Conservation (phyloP, 495 filamentous ascomycete genomes). For the Aspergillus ellipticus region DNA sequence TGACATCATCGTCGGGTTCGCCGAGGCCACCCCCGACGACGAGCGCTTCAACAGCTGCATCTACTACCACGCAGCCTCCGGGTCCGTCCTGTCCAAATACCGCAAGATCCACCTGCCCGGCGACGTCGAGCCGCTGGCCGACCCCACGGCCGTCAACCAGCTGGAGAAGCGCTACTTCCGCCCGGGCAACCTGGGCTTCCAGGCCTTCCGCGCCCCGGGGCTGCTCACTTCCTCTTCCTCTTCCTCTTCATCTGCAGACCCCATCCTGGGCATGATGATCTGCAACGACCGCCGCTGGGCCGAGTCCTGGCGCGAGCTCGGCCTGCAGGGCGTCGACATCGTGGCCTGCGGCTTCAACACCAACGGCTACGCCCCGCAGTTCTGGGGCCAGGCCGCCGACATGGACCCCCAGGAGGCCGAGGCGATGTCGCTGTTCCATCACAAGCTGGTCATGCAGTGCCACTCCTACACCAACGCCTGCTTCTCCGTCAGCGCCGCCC, state of each 20-base stretch:
- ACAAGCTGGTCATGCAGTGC: conserved; percentile 41
- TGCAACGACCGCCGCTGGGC: conserved; percentile 51
- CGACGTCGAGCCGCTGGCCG: conserved; percentile 40
- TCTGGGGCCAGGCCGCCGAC: conserved; percentile 37
- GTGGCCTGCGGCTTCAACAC: conserved; percentile 49
- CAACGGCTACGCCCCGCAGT: conserved; percentile 37
- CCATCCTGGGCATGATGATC: conserved; percentile 50
- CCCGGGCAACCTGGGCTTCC: conserved; percentile 45
- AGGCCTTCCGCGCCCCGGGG: conserved; percentile 44
- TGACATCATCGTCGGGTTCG: conserved; percentile 47
- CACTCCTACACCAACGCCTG: conserved; percentile 47
- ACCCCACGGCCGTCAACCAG: conserved; percentile 43
- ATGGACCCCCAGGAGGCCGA: conserved; percentile 39
- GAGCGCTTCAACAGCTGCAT: conserved; percentile 42
- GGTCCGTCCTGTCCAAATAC: conserved; percentile 42
- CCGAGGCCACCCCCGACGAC: conserved; percentile 32
- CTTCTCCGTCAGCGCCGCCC: conserved; percentile 42
- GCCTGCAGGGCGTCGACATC: conserved; percentile 46
- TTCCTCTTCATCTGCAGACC: conserved; percentile 24
- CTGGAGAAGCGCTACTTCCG: conserved; percentile 50
- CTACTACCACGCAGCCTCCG: conserved; percentile 41
- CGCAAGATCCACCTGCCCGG: conserved; percentile 50
- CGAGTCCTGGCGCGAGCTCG: conserved; percentile 43
- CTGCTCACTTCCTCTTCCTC: too few relatives aligned
- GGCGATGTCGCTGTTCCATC: conserved; percentile 41